These are phyloP conservation scores for Boletus rufocinnamomeus DNA, from an alignment of 768 basidiomycete genomes.

Conservation along the genomic window DNA sequence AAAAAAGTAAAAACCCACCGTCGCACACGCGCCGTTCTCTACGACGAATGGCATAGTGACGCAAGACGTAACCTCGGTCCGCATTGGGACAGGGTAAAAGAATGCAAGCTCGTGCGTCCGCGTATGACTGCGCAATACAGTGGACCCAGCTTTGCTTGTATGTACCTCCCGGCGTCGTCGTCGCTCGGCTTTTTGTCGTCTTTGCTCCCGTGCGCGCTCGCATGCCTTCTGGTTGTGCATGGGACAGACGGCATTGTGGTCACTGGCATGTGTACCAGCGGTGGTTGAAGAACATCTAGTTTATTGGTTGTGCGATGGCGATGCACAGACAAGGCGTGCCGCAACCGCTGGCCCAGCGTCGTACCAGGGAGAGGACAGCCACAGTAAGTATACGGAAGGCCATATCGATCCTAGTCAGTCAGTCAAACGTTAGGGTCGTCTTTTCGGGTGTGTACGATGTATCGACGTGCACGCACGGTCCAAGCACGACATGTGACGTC, in stretches of 20 bases:
- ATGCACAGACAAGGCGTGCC: conserved; percentile 24
- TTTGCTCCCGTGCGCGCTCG: conserved; percentile 10
- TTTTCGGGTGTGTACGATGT: background rate
- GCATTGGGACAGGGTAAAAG: conserved; percentile 15
- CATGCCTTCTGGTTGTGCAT: conserved; percentile 21
- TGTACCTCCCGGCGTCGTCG: conserved; percentile 6
- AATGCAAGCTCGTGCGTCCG: conserved; percentile 6
- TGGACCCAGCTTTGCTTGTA: background rate
- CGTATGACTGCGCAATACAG: background rate
- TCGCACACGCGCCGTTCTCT: background rate
- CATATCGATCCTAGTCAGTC: conserved; percentile 44
- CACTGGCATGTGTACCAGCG: conserved; percentile 53
- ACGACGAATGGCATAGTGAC: conserved; percentile 3
- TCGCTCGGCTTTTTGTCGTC: conserved; percentile 14
- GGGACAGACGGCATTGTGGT: conserved; percentile 50
- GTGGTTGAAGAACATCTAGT: conserved; percentile 34
- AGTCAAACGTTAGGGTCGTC: background rate
- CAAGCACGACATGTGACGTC: conserved; percentile 54
- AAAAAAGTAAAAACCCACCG: background rate
- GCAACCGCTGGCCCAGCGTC: conserved; percentile 48
- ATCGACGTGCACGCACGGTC: conserved; percentile 35
- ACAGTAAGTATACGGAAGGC: conserved; percentile 56
- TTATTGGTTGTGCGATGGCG: conserved; percentile 2
- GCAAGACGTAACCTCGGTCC: background rate
- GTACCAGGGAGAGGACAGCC: conserved; percentile 52